These are phyloP conservation scores for Zygosaccharomyces siamensis DNA, from an alignment of 805 yeast species.

Conservation along the genomic window DNA sequence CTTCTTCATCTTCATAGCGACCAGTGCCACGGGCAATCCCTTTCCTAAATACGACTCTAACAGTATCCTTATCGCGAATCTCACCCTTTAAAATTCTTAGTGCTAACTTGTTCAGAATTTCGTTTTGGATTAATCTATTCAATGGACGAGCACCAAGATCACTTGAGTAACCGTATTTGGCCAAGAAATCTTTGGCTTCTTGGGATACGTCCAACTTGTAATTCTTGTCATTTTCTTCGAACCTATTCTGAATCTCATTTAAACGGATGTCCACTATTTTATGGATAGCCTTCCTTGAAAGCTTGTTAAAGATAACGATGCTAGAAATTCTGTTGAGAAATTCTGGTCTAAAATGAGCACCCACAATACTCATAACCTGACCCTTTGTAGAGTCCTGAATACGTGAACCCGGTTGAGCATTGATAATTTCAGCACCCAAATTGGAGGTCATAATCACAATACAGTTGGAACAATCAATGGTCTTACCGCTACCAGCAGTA, in stretches of 20 bases:
- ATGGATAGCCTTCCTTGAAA: conserved; percentile 85
- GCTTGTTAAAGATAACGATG: conserved; percentile 86
- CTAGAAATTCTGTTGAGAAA: conserved; percentile 94
- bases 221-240: conserved; percentile 76
- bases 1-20: conserved; percentile 35
- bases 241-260: conserved; percentile 78
- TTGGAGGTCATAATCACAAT: conserved; percentile 96
- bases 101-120: conserved; percentile 83
- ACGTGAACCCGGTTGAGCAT: conserved; percentile 57
- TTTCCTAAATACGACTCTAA: conserved; percentile 50
- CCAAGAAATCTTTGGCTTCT: conserved; percentile 74
- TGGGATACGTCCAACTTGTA: conserved; percentile 68
- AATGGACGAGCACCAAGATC: conserved; percentile 97
- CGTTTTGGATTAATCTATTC: conserved; percentile 84
- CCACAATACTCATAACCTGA: conserved; percentile 76
- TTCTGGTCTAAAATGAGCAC: conserved; percentile 93
- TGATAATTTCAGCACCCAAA: conserved; percentile 89
- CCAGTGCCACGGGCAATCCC: conserved; percentile 21
- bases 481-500: conserved; percentile 90
- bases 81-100: conserved; percentile 84
- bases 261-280: conserved; percentile 87
- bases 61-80: conserved; percentile 81
- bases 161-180: conserved; percentile 81
- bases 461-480: conserved; percentile 86
- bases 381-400: conserved; percentile 66